phyloP scores from a whole-genome alignment of 164 flowering plant genomes.

The Malania oleifera region DNA sequence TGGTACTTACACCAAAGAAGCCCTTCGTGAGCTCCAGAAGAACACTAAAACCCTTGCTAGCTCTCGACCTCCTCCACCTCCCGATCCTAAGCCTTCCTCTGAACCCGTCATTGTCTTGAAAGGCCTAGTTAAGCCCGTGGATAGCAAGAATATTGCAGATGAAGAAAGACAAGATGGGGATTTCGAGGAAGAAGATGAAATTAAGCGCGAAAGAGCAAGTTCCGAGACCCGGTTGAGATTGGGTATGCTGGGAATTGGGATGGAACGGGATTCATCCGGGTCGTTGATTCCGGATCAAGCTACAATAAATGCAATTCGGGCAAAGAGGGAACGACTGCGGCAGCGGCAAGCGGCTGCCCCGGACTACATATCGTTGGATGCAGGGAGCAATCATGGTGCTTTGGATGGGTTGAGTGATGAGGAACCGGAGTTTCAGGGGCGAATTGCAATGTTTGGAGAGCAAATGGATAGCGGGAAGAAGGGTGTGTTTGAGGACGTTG shows the following conservation, averaged over 20 bases:
- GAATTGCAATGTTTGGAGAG: constrained; percentile 76
- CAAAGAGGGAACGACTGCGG: constrained; percentile 71
- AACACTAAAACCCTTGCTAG: constrained; percentile 67
- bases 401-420: constrained; percentile 85
- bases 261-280: constrained; percentile 20
- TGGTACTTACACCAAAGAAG: constrained; percentile 81
- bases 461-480: constrained; percentile 35
- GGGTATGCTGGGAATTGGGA: constrained; percentile 38
- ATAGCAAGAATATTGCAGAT: background rate
- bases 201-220: constrained; percentile 19
- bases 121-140: constrained; percentile 63
- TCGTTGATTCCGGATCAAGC: constrained; percentile 59
- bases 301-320: constrained; percentile 61
- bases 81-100: constrained; percentile 24
- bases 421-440: constrained; percentile 70
- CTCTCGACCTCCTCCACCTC: constrained; percentile 22
- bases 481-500: constrained; percentile 72
- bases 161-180: background rate
- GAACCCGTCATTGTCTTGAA: constrained; percentile 71
- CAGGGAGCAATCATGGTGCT: constrained; percentile 60
- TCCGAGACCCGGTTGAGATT: constrained; percentile 31
- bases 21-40: constrained; percentile 84
- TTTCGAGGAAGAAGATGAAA: constrained; percentile 5
- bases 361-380: constrained; percentile 79
- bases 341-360: constrained; percentile 59